Percentiles rank a stretch among this genome's conserved stretches.
phyloP scores from a whole-genome alignment of 2,329 filamentous ascomycete species.

The Fusarium agapanthi region DNA sequence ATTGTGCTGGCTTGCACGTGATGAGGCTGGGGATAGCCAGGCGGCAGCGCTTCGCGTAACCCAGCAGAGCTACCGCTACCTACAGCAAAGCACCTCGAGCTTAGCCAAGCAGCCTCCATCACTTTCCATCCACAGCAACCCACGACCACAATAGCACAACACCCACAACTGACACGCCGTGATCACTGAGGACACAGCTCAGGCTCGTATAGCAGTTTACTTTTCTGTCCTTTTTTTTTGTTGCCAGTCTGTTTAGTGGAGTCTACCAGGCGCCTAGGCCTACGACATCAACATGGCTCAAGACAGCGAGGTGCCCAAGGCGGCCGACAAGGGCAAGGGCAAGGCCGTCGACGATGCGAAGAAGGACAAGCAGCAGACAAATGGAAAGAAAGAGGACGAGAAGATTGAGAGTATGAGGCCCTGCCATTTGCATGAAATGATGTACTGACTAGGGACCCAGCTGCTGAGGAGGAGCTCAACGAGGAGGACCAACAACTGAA shows the following conservation, averaged over 20 bases:
- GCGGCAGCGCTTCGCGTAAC: constrained; percentile 59
- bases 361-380: constrained; percentile 73
- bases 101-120: constrained; percentile 51
- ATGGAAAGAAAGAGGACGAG: constrained; percentile 82
- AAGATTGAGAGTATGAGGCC: constrained; percentile 57
- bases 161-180: constrained; percentile 22
- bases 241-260: constrained; percentile 32
- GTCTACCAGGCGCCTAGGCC: constrained; percentile 41
- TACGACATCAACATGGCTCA: constrained; percentile 79
- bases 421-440: constrained; percentile 8
- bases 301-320: constrained; percentile 85
- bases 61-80: constrained; percentile 46
- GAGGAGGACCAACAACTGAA: constrained; percentile 99
- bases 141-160: constrained; percentile 34
- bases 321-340: constrained; percentile 94
- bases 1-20: constrained; percentile 39
- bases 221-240: constrained; percentile 3
- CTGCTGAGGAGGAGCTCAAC: constrained; percentile 82
- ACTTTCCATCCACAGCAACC: constrained; percentile 48
- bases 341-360: constrained; percentile 81
- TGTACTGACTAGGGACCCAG: constrained; percentile 41
- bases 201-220: constrained; percentile 2
- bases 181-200: constrained; percentile 13
- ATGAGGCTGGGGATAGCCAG: constrained; percentile 47
- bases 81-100: constrained; percentile 46